Base-by-base conservation (phyloP, 495 filamentous ascomycete species). In the Trichoderma virens region DNA sequence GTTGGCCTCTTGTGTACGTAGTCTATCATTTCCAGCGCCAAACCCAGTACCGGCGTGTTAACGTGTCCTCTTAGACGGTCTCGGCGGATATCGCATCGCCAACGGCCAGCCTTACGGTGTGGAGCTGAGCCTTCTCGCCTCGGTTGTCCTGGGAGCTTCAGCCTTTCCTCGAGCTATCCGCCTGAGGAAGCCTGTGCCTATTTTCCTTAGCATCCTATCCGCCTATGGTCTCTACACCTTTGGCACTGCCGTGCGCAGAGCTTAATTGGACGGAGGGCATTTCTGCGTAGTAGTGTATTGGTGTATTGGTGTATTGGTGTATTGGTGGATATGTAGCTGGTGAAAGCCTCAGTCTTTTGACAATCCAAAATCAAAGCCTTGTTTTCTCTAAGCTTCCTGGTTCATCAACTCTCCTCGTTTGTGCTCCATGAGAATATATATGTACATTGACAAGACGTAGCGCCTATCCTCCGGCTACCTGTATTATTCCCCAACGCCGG, bases 81-180 rank as follows among this genome's bases (percentile, higher is more conserved):
- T 90, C 60, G 89, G 88, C 63, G 90, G 86, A 45, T 80, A 86
- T 69, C 88, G 90, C 60, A 84, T 92, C 65, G 82, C 81, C 43
- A 85, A 79, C 25, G 76, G 77, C 59, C 81, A 91, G 70, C 63
- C 87, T 14, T 91, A 89, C 70, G 91, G 90, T 60, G 76, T 90
- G 63, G 91, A 93, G 66, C 73, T 90, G 35, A 86, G 86, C 5
- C 76, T 95, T 28, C 80, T 97, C 31, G 94, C 94, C 2, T 93
- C 90, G 11, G 68, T 88, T 32, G 80, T 97, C 23, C 79, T 98
- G 60, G 92, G 89, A 7, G 92, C 91, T 2, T 85, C 86, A 39
- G 89, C 89, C 6, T 83, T 97, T 61, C 94, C 94, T 14, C 81
- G 95, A 54, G 95, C 91, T 8, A 84, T 98, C 63, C 87, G 85